Evolutionary conservation across 371 early-diverging fungal genomes (phyloP).

Genomic region (Mortierella sp.): DNA sequence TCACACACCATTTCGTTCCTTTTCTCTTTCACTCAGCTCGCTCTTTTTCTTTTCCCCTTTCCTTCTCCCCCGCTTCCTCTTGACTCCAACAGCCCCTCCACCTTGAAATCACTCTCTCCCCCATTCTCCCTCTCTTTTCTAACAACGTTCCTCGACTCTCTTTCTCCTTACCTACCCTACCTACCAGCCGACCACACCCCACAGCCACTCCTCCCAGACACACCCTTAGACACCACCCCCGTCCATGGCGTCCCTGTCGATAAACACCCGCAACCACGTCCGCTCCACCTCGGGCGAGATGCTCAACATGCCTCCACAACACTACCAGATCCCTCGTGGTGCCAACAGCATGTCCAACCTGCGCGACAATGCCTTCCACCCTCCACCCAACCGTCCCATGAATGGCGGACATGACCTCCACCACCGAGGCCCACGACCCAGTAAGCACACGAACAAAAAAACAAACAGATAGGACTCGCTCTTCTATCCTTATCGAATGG

Average conservation of each 20-base stretch:
- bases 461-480: neutral
- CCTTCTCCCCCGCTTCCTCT: neutral
- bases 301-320: constrained; percentile 40
- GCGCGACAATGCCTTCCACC: constrained; percentile 36
- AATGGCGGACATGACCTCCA: constrained; percentile 23
- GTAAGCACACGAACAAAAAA: constrained; percentile 18
- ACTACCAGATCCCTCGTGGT: constrained; percentile 56
- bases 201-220: neutral
- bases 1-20: neutral
- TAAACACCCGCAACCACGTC: constrained; percentile 57
- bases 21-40: neutral
- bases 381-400: constrained; percentile 32
- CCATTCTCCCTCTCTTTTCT: neutral
- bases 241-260: constrained; percentile 56
- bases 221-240: constrained; percentile 12
- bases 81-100: neutral
- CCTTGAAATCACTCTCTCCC: neutral
- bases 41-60: neutral
- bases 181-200: neutral
- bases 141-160: neutral
- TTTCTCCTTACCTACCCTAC: neutral
- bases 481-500: neutral
- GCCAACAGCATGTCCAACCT: constrained; percentile 54
- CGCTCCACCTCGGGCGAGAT: constrained; percentile 57
- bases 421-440: constrained; percentile 39